These are phyloP conservation scores for Camellia sinensis DNA, from an alignment of 148 eudicot species.

Conservation along the genomic window DNA sequence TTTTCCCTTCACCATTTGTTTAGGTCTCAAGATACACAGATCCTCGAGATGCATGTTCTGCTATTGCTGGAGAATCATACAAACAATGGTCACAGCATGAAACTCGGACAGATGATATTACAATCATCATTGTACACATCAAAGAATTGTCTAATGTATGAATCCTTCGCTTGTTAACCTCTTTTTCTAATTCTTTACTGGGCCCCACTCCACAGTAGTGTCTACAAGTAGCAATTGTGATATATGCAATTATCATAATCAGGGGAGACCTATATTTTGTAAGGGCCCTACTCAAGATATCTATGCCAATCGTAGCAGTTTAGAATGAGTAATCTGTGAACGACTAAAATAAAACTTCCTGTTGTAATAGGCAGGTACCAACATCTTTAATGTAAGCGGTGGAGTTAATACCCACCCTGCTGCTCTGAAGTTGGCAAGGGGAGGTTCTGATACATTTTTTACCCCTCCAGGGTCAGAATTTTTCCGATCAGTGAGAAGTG, in stretches of 20 bases:
- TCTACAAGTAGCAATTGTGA: background rate
- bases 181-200: background rate
- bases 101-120: slow-evolving; percentile 88
- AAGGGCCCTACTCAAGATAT: background rate
- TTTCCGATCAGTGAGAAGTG: slow-evolving; percentile 26
- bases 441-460: slow-evolving; percentile 22
- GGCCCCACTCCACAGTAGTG: background rate
- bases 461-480: slow-evolving; percentile 23
- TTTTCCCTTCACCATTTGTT: background rate
- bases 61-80: slow-evolving; percentile 75
- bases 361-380: slow-evolving; percentile 26
- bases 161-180: background rate
- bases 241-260: background rate
- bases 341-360: background rate
- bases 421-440: slow-evolving; percentile 20
- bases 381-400: slow-evolving; percentile 8
- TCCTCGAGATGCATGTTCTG: slow-evolving; percentile 73
- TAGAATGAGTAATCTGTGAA: background rate
- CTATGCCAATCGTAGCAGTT: background rate
- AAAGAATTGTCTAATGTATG: slow-evolving; percentile 29
- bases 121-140: slow-evolving; percentile 72
- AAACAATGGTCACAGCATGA: slow-evolving; percentile 78
- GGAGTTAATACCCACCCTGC: slow-evolving; percentile 21
- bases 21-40: slow-evolving; percentile 62
- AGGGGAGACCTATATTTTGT: background rate